Conservation (phyloP, 805 yeast species). For the Metschnikowia baotianmanensis region DNA sequence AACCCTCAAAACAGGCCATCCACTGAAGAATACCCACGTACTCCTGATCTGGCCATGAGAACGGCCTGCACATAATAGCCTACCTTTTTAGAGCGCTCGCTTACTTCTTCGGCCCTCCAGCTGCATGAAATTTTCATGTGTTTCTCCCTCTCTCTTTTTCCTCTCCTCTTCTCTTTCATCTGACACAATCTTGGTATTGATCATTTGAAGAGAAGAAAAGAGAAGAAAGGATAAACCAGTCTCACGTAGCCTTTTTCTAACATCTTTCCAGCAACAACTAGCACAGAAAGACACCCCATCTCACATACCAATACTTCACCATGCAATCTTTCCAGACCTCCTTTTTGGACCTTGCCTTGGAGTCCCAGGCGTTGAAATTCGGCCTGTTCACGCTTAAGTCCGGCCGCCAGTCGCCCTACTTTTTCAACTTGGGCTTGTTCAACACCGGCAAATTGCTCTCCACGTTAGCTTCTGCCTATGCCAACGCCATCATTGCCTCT, state of each 20-base stretch:
- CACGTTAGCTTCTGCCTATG: slow-evolving; percentile 85
- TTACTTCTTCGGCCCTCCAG: background rate
- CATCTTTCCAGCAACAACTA: too few relatives aligned
- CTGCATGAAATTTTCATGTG: too few relatives aligned
- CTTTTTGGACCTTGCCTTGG: slow-evolving; percentile 80
- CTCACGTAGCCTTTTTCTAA: background rate
- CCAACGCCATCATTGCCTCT: slow-evolving; percentile 77
- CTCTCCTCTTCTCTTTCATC: slow-evolving; percentile 14
- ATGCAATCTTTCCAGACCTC: slow-evolving; percentile 54
- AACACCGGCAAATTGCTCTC: slow-evolving; percentile 74
- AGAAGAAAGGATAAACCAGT: too few relatives aligned
- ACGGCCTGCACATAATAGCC: background rate
- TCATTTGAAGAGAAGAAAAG: slow-evolving; percentile 2
- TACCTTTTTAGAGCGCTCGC: background rate
- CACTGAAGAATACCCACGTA: too few relatives aligned
- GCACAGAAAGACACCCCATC: background rate
- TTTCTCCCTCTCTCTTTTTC: background rate
- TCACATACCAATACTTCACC: background rate
- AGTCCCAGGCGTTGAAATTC: slow-evolving; percentile 77
- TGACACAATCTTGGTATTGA: slow-evolving; percentile 10
- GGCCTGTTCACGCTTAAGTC: slow-evolving; percentile 89
- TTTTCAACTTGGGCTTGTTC: slow-evolving; percentile 79
- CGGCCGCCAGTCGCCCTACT: slow-evolving; percentile 93
- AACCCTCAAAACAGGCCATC: too few relatives aligned
- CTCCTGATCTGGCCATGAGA: background rate